Percentiles rank a stretch among this genome's conserved stretches.
These are phyloP conservation scores for Arachis monticola DNA, from an alignment of 331 rosid genomes.

Conservation along the genomic window DNA sequence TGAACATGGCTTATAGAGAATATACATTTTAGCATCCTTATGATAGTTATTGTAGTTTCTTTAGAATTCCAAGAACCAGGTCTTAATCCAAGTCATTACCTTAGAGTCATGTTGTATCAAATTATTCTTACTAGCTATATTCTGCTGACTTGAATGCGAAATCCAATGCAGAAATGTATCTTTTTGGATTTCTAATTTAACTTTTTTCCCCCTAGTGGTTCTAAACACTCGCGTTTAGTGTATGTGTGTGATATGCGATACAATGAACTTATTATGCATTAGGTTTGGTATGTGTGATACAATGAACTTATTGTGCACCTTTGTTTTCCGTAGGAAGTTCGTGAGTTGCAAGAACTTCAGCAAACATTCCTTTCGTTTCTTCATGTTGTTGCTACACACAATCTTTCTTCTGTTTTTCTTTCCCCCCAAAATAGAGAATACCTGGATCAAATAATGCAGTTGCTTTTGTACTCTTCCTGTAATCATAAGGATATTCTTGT, in stretches of 20 bases:
- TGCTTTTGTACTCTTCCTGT: slow-evolving; percentile 78
- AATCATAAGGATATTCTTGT: slow-evolving; percentile 84
- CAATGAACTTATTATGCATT: neutral
- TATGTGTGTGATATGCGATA: slow-evolving; percentile 27
- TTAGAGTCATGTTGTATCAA: too few relatives aligned
- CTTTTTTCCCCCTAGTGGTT: neutral
- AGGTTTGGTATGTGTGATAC: neutral
- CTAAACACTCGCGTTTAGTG: neutral
- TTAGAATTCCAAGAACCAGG: too few relatives aligned
- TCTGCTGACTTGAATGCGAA: slow-evolving; percentile 7
- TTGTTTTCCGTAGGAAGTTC: slow-evolving; percentile 67
- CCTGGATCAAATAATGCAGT: slow-evolving; percentile 84
- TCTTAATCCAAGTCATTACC: too few relatives aligned
- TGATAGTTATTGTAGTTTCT: too few relatives aligned
- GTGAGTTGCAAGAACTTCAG: slow-evolving; percentile 97
- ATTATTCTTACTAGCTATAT: slow-evolving; percentile 7
- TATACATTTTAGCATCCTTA: too few relatives aligned
- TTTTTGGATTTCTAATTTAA: slow-evolving; percentile 8
- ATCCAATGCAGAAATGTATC: slow-evolving; percentile 16
- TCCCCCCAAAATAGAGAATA: slow-evolving; percentile 76
- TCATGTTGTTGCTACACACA: slow-evolving; percentile 80
- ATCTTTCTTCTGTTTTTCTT: slow-evolving; percentile 78
- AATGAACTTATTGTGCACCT: neutral
- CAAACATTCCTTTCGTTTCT: slow-evolving; percentile 83
- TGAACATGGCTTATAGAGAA: too few relatives aligned